Percentiles rank a stretch among this genome's conserved stretches.
These are phyloP conservation scores for Wickerhamiella kurtzmanii DNA, from an alignment of 805 yeast species.

Conservation along the genomic window DNA sequence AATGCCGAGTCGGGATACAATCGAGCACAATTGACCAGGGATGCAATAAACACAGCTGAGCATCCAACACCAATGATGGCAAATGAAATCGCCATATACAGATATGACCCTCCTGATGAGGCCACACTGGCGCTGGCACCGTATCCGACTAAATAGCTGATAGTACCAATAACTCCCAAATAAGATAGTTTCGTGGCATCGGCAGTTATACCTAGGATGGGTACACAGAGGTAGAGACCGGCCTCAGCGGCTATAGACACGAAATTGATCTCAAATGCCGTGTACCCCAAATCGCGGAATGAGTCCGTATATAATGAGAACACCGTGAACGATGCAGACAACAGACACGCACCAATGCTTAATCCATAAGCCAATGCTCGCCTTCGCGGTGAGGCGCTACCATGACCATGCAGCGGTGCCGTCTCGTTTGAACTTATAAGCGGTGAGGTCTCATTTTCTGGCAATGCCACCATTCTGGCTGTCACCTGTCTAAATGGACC, in stretches of 20 bases:
- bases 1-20: slow-evolving; percentile 68
- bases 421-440: neutral
- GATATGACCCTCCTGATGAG: slow-evolving; percentile 11
- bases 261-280: slow-evolving; percentile 55
- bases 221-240: slow-evolving; percentile 78
- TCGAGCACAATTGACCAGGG: slow-evolving; percentile 62
- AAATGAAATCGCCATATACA: slow-evolving; percentile 21
- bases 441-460: too few species aligned
- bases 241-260: slow-evolving; percentile 61
- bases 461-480: too few species aligned
- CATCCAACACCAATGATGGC: slow-evolving; percentile 29
- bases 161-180: slow-evolving; percentile 45
- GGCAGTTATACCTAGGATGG: slow-evolving; percentile 66
- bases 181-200: slow-evolving; percentile 77
- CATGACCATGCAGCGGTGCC: neutral
- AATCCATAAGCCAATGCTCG: slow-evolving; percentile 7
- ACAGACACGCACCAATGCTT: slow-evolving; percentile 32
- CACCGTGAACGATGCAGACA: slow-evolving; percentile 70
- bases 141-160: slow-evolving; percentile 60
- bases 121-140: slow-evolving; percentile 26
- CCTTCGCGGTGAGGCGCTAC: neutral
- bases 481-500: too few species aligned
- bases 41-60: slow-evolving; percentile 26
- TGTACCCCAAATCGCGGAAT: slow-evolving; percentile 45
- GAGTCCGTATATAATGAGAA: slow-evolving; percentile 69